Evolutionary conservation across 352 stramenopile species (phyloP).

Genomic region (Hyaloperonospora arabidopsidis): DNA sequence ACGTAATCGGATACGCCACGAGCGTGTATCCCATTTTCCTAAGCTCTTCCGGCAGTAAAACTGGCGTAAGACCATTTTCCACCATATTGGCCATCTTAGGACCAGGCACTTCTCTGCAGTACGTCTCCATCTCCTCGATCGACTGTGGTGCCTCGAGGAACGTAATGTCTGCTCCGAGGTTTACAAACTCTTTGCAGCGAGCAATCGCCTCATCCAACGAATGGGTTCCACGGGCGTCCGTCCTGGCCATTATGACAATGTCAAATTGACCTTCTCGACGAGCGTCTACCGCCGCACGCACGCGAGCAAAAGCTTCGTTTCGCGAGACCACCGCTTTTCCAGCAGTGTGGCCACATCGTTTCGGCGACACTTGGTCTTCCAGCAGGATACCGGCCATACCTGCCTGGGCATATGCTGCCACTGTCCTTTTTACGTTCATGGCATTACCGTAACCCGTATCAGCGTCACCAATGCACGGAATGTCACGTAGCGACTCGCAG

Average conservation of each 20-base stretch:
- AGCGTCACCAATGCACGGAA: slow-evolving; percentile 76
- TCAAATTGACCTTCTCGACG: slow-evolving; percentile 75
- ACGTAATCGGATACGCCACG: slow-evolving; percentile 89
- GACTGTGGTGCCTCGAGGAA: slow-evolving; percentile 91
- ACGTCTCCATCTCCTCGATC: slow-evolving; percentile 88
- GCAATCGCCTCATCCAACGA: slow-evolving; percentile 89
- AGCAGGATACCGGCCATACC: slow-evolving; percentile 92
- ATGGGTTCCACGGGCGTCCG: slow-evolving; percentile 86
- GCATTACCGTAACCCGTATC: slow-evolving; percentile 92
- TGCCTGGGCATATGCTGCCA: slow-evolving; percentile 26
- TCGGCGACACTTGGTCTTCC: slow-evolving; percentile 90
- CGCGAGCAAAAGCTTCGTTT: slow-evolving; percentile 77
- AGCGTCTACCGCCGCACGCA: slow-evolving; percentile 87
- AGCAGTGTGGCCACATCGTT: slow-evolving; percentile 88
- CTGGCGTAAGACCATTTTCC: slow-evolving; percentile 89
- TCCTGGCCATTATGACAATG: slow-evolving; percentile 91
- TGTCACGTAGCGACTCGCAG: slow-evolving; percentile 29
- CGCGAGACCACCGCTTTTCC: slow-evolving; percentile 86
- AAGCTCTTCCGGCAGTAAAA: slow-evolving; percentile 83
- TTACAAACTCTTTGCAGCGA: slow-evolving; percentile 87
- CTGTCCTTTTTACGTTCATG: slow-evolving; percentile 19
- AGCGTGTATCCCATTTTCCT: slow-evolving; percentile 90
- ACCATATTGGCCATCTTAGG: slow-evolving; percentile 91
- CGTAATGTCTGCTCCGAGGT: slow-evolving; percentile 64
- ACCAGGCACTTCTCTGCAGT: slow-evolving; percentile 84